Evolutionary conservation across 2,329 filamentous ascomycete species (phyloP).

Genomic region (Elsinoe fawcettii): DNA sequence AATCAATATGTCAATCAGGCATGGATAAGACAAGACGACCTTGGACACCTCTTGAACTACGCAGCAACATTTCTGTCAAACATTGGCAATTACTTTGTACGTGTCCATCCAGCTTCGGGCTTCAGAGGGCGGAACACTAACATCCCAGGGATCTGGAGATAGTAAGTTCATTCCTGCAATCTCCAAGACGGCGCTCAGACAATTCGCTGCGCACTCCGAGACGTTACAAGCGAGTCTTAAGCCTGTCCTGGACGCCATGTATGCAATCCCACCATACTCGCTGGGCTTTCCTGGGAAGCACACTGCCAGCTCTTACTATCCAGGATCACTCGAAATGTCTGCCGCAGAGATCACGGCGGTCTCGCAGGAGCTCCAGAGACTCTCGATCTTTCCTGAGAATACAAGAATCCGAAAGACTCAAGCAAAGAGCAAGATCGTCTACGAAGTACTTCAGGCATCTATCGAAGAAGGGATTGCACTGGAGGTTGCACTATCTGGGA

Average conservation of each 20-base stretch:
- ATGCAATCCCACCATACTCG: constrained; percentile 36
- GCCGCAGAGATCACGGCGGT: constrained; percentile 40
- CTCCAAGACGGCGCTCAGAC: constrained; percentile 36
- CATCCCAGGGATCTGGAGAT: constrained; percentile 38
- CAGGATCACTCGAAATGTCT: constrained; percentile 40
- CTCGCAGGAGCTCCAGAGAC: constrained; percentile 40
- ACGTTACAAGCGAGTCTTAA: constrained; percentile 32
- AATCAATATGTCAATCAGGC: constrained; percentile 25
- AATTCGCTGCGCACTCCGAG: constrained; percentile 38
- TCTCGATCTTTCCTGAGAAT: constrained; percentile 43
- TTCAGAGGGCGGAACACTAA: neutral
- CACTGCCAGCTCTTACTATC: constrained; percentile 45
- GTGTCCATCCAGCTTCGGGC: neutral
- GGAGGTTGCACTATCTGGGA: constrained; percentile 33
- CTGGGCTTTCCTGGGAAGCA: constrained; percentile 43
- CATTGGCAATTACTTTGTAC: constrained; percentile 42
- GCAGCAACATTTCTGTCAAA: constrained; percentile 45
- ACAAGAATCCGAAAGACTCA: constrained; percentile 40
- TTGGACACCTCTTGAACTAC: constrained; percentile 36
- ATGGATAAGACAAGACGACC: constrained; percentile 34
- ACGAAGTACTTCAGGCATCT: constrained; percentile 44
- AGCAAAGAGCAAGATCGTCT: constrained; percentile 29
- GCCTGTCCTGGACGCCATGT: constrained; percentile 35
- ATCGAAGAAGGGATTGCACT: constrained; percentile 38
- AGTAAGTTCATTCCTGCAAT: constrained; percentile 45